Base-by-base conservation (phyloP, 139 green algal species). In the Mychonastes homosphaera region DNA sequence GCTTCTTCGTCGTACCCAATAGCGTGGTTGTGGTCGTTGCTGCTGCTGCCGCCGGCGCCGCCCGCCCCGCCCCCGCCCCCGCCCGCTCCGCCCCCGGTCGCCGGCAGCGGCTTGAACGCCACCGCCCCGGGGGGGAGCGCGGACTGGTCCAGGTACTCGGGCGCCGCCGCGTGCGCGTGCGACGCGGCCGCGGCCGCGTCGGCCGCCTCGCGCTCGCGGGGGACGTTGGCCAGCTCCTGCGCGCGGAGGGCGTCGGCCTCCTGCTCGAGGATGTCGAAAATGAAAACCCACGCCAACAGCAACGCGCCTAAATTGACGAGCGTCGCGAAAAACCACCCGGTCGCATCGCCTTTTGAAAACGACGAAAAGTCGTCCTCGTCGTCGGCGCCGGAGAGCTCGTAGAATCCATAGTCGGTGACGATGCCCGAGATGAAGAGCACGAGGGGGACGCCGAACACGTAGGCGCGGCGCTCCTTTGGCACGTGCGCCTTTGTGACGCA, bases 291-390 rank as follows among this genome's bases (percentile, higher is more conserved):
- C 21, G 55, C 65, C 16, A 75, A 56, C 5, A 63, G 32, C 29
- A 75, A 62, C n/a, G 49, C 51, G 32, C 62, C 52, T 38, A 75
- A 30, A 35, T 70, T 75, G 56, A 54, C 39, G 4, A 75, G 29
- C 10, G 50, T 61, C 40, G 61, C 64, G 15, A 75, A 29, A 29
- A 53, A 47, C 40, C 49, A 67, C 27, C 64, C 28, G 4, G 33
- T 34, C 28, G 8, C 18, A 38, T 67, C 61, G 50, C 59, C 15
- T 10, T 52, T 27, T 18, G 19, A 52, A 18, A 18, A 48, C 41
- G 41, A n/a, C 41, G 41, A 8, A 18, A 48, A n/a, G 8, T 28
- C 6, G 41, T 48, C 41, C 7, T 28, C 41, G 41, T 48, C 41
- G 10, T 48, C 41, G 5, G 41, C n/a, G n/a, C n/a, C n/a, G n/a